Evolutionary conservation across 177 flowering plant species (phyloP), one percentile per base, ranked within the genome.

Genomic region (Vitis hybrid): DNA sequence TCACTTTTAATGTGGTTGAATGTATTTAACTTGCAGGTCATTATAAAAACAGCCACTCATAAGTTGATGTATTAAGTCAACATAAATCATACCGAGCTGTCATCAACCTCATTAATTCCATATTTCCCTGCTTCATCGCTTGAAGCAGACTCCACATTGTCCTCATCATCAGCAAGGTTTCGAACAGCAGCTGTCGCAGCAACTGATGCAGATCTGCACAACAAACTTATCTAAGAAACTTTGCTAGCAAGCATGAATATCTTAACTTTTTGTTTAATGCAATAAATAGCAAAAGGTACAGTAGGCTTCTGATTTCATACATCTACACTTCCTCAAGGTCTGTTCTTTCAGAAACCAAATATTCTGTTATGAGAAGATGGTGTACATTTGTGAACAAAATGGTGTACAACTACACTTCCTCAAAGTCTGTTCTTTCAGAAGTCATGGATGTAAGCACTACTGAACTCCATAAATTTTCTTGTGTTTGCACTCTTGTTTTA

Each of bases 131-230:
- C 76, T 74, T 86, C 94, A 84, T 85, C 93, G 72, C 88, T 87
- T 61, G 97, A 91, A 77, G 77, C 83, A 72, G 97, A 90, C 71
- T 85, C 90, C 56, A 87, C 78, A 55, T 86, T 76, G 59, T 90
- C 98, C 31, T 85, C 90, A 3, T 82, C 88, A 60, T 71, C 88
- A 56, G 83, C 85, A 66, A 84, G 71, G 62, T 85, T 88, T 63
- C 70, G 85, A 18, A 84, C 81, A 15, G 93, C 75, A 72, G 84
- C 79, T 58, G 87, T 67, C 55, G 95, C 89, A 74, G 92, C 81
- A 75, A 72, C 85, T 66, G 96, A 84, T 50, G 93, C 87, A 71
- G 99, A 79, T 75, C 96, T 91, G 80, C 74, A 78, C 29, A 74
- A 49, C 10, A 63, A 56, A 55, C 29, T 14, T 19, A 29, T 20